Conservation (phyloP, 164 flowering plant genomes). For the Piper betle region DNA sequence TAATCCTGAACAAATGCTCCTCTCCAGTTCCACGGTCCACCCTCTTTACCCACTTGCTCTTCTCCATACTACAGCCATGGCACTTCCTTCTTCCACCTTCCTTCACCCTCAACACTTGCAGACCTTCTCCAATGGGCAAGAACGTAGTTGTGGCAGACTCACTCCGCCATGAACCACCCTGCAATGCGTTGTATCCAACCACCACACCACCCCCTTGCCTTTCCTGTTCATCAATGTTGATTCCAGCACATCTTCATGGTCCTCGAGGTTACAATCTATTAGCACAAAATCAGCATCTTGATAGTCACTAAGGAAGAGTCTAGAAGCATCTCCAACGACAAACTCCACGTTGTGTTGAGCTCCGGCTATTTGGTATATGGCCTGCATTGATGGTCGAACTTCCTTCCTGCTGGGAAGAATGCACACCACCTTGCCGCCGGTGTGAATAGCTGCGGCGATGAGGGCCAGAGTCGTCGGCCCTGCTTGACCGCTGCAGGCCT, state of each 20-base stretch:
- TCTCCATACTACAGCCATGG: constrained; percentile 16
- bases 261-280: constrained; percentile 48
- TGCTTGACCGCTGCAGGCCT: constrained; percentile 32
- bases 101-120: constrained; percentile 37
- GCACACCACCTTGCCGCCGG: constrained; percentile 62
- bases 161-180: constrained; percentile 34
- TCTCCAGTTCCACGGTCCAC: constrained; percentile 76
- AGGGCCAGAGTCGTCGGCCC: constrained; percentile 39
- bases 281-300: constrained; percentile 54
- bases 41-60: constrained; percentile 57
- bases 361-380: constrained; percentile 17
- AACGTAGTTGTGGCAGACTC: constrained; percentile 29
- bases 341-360: constrained; percentile 30
- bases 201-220: constrained; percentile 23
- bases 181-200: constrained; percentile 52
- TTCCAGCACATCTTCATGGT: constrained; percentile 30
- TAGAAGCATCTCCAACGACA: constrained; percentile 43
- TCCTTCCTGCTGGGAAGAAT: constrained; percentile 28
- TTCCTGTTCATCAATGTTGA: constrained; percentile 18
- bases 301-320: constrained; percentile 25
- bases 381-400: constrained; percentile 17
- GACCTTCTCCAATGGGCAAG: constrained; percentile 67
- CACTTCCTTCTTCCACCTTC: constrained; percentile 3
- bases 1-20: constrained; percentile 70
- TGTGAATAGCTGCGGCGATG: constrained; percentile 63